Evolutionary conservation across 1,284 basidiomycete species (phyloP).

Genomic region (Paramarasmius palmivorus): DNA sequence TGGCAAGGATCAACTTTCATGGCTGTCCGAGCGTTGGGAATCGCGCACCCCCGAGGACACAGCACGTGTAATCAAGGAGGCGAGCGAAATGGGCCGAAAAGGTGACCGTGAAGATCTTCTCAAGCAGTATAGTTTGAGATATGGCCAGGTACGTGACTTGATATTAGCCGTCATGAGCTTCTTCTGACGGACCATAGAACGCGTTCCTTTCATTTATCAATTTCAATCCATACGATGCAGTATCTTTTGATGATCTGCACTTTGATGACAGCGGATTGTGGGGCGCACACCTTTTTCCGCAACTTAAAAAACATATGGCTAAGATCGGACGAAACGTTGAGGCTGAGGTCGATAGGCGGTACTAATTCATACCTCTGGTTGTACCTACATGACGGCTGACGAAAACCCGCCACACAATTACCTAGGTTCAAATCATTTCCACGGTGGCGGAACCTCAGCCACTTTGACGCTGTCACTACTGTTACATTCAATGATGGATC

Average conservation of each 20-base stretch:
- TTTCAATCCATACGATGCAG: slow-evolving; percentile 16
- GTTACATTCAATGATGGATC: slow-evolving; percentile 34
- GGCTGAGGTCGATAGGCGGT: slow-evolving; percentile 15
- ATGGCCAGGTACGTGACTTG: slow-evolving; percentile 29
- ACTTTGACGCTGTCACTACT: slow-evolving; percentile 32
- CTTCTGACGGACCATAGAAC: slow-evolving; percentile 4
- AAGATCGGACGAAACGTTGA: not conserved
- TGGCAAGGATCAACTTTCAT: slow-evolving; percentile 21
- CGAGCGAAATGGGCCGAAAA: slow-evolving; percentile 6
- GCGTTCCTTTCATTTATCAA: slow-evolving; percentile 12
- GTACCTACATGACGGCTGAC: not conserved
- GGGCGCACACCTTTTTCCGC: slow-evolving; percentile 16
- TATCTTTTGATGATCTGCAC: slow-evolving; percentile 20
- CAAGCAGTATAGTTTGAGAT: slow-evolving; percentile 27
- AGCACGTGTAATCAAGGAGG: slow-evolving; percentile 15
- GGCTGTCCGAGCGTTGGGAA: slow-evolving; percentile 19
- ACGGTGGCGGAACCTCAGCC: slow-evolving; percentile 34
- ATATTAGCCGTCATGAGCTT: not conserved
- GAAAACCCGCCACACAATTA: not conserved
- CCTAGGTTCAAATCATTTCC: slow-evolving; percentile 31
- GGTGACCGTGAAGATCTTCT: slow-evolving; percentile 23
- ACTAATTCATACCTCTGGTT: not conserved
- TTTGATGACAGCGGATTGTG: slow-evolving; percentile 15
- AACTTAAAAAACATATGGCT: slow-evolving; percentile 10
- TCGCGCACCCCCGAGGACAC: slow-evolving; percentile 20